Evolutionary conservation across 1,139 yeast species (phyloP).

Genomic region (Yamadazyma friedrichii): DNA sequence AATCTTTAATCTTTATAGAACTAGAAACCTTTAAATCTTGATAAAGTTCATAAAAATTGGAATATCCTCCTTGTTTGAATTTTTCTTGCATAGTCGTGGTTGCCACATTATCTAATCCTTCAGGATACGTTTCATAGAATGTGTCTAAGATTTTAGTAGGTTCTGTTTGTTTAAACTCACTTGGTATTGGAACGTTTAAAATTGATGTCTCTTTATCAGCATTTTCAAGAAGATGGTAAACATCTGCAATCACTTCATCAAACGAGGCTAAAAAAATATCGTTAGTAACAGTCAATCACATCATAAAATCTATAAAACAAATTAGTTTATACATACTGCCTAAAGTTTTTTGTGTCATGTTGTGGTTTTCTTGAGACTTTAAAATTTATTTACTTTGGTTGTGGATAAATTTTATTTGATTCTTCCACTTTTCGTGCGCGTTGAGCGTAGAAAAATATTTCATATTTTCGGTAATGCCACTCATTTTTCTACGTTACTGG

Average conservation of each 20-base stretch:
- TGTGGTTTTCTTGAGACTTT: not conserved
- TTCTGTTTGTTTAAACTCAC: slow-evolving; percentile 44
- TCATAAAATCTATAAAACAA: not conserved
- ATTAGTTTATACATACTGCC: slow-evolving; percentile 5
- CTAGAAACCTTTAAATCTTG: slow-evolving; percentile 75
- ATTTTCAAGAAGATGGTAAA: slow-evolving; percentile 14
- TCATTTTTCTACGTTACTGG: no score
- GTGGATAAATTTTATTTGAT: no score
- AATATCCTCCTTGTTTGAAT: slow-evolving; percentile 31
- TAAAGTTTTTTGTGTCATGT: slow-evolving; percentile 4
- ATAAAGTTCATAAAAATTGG: slow-evolving; percentile 52
- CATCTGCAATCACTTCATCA: slow-evolving; percentile 10
- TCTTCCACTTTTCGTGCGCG: not conserved
- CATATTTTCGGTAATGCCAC: no score
- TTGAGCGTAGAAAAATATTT: not conserved
- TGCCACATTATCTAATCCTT: slow-evolving; percentile 25
- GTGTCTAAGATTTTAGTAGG: slow-evolving; percentile 44
- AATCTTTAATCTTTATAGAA: slow-evolving; percentile 45
- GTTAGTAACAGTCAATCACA: not conserved
- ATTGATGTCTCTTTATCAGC: slow-evolving; percentile 35
- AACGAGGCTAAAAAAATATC: slow-evolving; percentile 4
- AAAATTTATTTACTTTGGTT: slow-evolving; percentile 3
- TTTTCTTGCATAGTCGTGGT: slow-evolving; percentile 23
- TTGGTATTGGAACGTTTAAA: slow-evolving; percentile 42
- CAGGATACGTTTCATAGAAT: slow-evolving; percentile 16